Conservation (phyloP, 306 rosid genomes). For the Vigna radiata region DNA sequence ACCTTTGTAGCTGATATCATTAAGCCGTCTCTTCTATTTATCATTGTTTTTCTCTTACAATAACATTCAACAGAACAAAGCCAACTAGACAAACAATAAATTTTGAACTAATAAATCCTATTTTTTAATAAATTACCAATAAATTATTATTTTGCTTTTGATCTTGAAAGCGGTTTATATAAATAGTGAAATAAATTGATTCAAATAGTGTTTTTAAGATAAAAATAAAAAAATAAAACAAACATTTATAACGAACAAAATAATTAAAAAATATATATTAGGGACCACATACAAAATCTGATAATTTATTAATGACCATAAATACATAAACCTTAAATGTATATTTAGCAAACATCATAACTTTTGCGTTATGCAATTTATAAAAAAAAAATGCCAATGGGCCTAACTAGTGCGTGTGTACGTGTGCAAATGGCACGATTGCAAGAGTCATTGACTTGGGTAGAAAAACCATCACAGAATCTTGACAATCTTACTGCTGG, state of each 20-base stretch:
- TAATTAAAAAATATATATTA: no score
- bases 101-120: constrained; percentile 23
- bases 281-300: no score
- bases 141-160: no score
- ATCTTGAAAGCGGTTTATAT: no score
- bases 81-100: constrained; percentile 27
- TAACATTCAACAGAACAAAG: constrained; percentile 16
- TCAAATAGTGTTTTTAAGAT: no score
- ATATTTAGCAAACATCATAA: constrained; percentile 19
- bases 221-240: no score
- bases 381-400: not conserved
- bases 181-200: no score
- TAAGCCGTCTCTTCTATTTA: constrained; percentile 15
- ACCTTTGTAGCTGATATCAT: constrained; percentile 21
- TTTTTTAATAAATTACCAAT: no score
- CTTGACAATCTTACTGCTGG: not conserved
- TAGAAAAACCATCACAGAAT: constrained; percentile 1
- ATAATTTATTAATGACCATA: no score
- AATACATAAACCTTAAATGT: not conserved
- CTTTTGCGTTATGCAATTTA: not conserved
- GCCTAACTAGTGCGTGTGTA: not conserved
- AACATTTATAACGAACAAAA: no score
- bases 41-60: not conserved
- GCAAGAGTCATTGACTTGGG: constrained; percentile 16
- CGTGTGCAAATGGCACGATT: not conserved